Base-by-base conservation (phyloP, 169 alveolate genomes). In the Plasmodium chabaudi region DNA sequence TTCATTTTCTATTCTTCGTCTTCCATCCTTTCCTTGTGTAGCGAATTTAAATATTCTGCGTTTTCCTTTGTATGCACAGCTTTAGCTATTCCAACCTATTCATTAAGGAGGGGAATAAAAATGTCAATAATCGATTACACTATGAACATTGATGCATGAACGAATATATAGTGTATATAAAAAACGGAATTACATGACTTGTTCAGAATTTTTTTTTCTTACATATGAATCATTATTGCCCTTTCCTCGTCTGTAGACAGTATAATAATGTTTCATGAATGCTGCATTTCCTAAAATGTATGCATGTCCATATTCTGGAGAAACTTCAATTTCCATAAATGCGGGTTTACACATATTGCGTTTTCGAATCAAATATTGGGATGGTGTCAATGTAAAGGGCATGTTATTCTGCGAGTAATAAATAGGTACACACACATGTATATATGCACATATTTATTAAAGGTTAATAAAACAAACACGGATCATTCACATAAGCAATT, bases 281-380 rank as follows among this genome's bases (percentile, higher is more conserved):
- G 93, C 93, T 46, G 94, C 88, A 56, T 96, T 95, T 12, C 98
- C 98, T 46, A 96, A 92, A 12, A 96, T 86, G 68, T 93, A 96
- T 13, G 98, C 97, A 10, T 91, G 96, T 0, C 98, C 98, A 72
- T 79, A 95, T 53, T 91, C 95, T 12, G 96, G 93, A 17, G 98
- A 95, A 49, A 96, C 97, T 82, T 96, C 97, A 17, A 96, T 95
- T 69, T 94, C 96, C 98, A 96, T 95, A 72, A 91, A 93, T 10
- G 97, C 98, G 9, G 97, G 97, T 73, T 94, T 94, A 90, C 97
- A 96, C 51, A 70, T 55, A 27, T 77, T 77, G 57, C 46, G 72
- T 39, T 88, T 79, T n/a, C 89, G 67, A 57, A 91, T 88, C 5
- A 92, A 34, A 49, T 94, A 94, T 57, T 94, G 94, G 23, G 79